phyloP scores from a whole-genome alignment of 2,329 filamentous ascomycete species.

The Dactylonectria macrodidyma region DNA sequence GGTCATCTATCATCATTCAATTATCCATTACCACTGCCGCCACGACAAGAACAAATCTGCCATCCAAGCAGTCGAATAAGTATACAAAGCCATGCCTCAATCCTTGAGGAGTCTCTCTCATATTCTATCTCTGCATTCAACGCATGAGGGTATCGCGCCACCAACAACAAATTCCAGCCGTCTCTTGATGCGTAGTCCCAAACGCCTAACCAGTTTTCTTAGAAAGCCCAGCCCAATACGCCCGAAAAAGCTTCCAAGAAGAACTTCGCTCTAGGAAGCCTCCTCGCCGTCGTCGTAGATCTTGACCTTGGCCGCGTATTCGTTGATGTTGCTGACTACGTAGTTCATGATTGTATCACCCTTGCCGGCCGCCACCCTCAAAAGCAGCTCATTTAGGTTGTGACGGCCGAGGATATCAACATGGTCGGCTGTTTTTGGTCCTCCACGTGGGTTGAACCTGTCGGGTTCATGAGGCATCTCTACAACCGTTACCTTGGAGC shows the following conservation, averaged over 20 bases:
- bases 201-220: constrained; percentile 43
- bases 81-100: constrained; percentile 10
- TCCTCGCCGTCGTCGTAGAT: constrained; percentile 77
- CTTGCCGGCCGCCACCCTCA: constrained; percentile 87
- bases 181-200: constrained; percentile 34
- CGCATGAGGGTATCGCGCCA: constrained; percentile 39
- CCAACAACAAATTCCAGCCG: constrained; percentile 35
- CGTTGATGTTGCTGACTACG: constrained; percentile 84
- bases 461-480: constrained; percentile 99
- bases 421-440: constrained; percentile 85
- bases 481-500: constrained; percentile 84
- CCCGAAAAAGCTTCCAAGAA: constrained; percentile 18
- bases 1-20: constrained; percentile 4
- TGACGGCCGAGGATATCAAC: constrained; percentile 95
- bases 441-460: constrained; percentile 85
- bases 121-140: constrained; percentile 34
- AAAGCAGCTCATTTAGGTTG: constrained; percentile 90
- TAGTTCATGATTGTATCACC: constrained; percentile 85
- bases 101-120: constrained; percentile 15
- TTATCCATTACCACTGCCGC: constrained; percentile 14
- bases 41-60: not conserved
- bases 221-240: constrained; percentile 26
- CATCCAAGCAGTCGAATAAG: not conserved
- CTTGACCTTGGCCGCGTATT: constrained; percentile 88
- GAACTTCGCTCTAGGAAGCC: constrained; percentile 36